Evolutionary conservation across 805 yeast genomes (phyloP).

Genomic region (Danielozyma ontarioensis): DNA sequence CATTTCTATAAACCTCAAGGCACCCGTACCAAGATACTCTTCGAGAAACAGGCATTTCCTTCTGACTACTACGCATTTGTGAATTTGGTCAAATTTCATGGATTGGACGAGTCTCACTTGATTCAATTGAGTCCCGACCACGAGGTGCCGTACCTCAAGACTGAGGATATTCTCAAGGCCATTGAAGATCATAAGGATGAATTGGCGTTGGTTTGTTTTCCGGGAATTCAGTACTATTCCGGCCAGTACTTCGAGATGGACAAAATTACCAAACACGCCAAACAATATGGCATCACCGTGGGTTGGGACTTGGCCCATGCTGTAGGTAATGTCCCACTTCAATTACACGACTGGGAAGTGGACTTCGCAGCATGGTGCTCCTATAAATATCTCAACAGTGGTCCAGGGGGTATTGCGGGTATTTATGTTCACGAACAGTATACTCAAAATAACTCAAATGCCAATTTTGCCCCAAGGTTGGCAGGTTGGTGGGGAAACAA

Average conservation of each 20-base stretch:
- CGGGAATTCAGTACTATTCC: slow-evolving; percentile 89
- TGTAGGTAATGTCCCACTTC: slow-evolving; percentile 75
- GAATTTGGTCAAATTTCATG: slow-evolving; percentile 63
- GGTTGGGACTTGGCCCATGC: slow-evolving; percentile 98
- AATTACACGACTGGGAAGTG: slow-evolving; percentile 81
- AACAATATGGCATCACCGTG: slow-evolving; percentile 46
- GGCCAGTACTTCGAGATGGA: slow-evolving; percentile 82
- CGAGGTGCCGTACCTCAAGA: slow-evolving; percentile 52
- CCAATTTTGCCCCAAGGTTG: slow-evolving; percentile 52
- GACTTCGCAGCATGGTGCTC: slow-evolving; percentile 96
- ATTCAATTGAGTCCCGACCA: slow-evolving; percentile 59
- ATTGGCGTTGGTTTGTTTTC: slow-evolving; percentile 69
- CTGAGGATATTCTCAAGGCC: slow-evolving; percentile 54
- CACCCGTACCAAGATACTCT: slow-evolving; percentile 60
- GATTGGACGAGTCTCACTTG: slow-evolving; percentile 46
- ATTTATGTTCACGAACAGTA: slow-evolving; percentile 64
- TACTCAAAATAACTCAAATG: slow-evolving; percentile 23
- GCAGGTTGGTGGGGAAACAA: slow-evolving; percentile 99
- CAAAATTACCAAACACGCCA: slow-evolving; percentile 61
- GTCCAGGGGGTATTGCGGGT: slow-evolving; percentile 93
- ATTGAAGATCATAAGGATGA: slow-evolving; percentile 55
- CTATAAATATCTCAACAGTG: slow-evolving; percentile 84
- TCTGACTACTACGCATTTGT: slow-evolving; percentile 85
- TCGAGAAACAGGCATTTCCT: slow-evolving; percentile 87
- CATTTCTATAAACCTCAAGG: slow-evolving; percentile 70